Evolutionary conservation across 176 grass and related monocot genomes (phyloP).

Genomic region (Oryza rufipogon): DNA sequence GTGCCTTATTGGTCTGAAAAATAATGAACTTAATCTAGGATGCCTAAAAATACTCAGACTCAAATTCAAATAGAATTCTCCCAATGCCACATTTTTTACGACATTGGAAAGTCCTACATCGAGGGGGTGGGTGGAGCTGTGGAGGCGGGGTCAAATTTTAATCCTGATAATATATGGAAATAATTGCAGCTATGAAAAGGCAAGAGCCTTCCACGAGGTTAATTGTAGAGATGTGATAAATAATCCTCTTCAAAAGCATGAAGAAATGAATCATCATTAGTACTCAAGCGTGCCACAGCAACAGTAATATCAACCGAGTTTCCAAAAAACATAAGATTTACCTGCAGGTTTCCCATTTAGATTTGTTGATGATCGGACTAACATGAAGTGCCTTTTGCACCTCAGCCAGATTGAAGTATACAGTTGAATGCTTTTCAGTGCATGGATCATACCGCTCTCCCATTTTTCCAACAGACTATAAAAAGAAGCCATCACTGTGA

Average conservation of each 20-base stretch:
- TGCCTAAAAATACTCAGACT: background rate
- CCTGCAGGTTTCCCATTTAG: conserved; percentile 95
- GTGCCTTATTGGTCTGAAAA: background rate
- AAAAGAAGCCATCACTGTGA: conserved; percentile 34
- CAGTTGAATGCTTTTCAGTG: conserved; percentile 87
- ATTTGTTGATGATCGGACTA: conserved; percentile 69
- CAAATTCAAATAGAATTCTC: background rate
- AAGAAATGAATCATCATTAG: conserved; percentile 9
- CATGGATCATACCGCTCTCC: conserved; percentile 89
- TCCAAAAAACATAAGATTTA: conserved; percentile 48
- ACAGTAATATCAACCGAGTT: conserved; percentile 1
- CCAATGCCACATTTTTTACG: background rate
- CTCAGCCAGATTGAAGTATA: conserved; percentile 95
- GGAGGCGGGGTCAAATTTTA: conserved; percentile 9
- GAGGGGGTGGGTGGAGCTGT: background rate
- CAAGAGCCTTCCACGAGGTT: background rate
- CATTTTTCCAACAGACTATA: conserved; percentile 73
- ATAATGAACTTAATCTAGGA: background rate
- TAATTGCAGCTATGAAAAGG: background rate
- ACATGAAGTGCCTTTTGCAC: conserved; percentile 94
- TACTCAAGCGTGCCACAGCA: background rate
- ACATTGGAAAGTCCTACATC: background rate
- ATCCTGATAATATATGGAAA: conserved; percentile 12
- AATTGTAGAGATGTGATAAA: background rate
- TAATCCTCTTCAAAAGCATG: background rate